Evolutionary conservation across 169 alveolate species (phyloP), one percentile per base, ranked within the genome.

Genomic region (Cardiosporidium cionae): DNA sequence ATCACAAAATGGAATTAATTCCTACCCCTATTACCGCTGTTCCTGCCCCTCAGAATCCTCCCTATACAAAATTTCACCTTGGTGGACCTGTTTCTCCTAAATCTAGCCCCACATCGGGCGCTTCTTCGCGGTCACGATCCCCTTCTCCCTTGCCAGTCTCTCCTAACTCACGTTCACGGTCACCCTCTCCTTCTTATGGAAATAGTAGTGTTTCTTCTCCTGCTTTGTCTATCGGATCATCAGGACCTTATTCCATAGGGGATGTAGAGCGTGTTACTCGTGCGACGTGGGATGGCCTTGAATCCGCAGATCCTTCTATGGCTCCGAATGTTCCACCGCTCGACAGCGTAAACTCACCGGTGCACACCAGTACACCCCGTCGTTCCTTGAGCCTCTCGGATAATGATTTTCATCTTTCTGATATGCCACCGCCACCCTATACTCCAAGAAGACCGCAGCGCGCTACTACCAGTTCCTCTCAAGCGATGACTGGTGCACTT

Each of bases 241-340:
- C 58, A 44, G 16, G 27, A 16, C n/a, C 58, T 16, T 16, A 16
- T 44, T 44, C 58, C 16, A 16, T 44, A 44, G 16, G 27, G 58
- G 87, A 72, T 37, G 58, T 82, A 5, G 88, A 82, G 65, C n/a
- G 74, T 5, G 65, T 75, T 23, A 81, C 87, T 22, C 80, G 86
- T 25, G 85, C 87, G 32, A 82, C 88, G n/a, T 82, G 88, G 88
- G 88, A 82, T 22, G 88, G 88, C 29, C 74, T 71, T 27, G 88
- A 82, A 36, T 82, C 88, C 22, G 82, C 77, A 7, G 88, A 82
- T 29, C 88, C 88, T 3, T 70, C 88, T 7, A 54, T 82, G 32
- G 87, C 88, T 4, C 88, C 88, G 2, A 80, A 83, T 3, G 86
- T 82, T 23, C 88, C 88, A 35, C 88, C 88, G 0, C 58, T 74